Evolutionary conservation across 2,329 filamentous ascomycete genomes (phyloP), one percentile per base, ranked within the genome.

Genomic region (Xylaria sp.): DNA sequence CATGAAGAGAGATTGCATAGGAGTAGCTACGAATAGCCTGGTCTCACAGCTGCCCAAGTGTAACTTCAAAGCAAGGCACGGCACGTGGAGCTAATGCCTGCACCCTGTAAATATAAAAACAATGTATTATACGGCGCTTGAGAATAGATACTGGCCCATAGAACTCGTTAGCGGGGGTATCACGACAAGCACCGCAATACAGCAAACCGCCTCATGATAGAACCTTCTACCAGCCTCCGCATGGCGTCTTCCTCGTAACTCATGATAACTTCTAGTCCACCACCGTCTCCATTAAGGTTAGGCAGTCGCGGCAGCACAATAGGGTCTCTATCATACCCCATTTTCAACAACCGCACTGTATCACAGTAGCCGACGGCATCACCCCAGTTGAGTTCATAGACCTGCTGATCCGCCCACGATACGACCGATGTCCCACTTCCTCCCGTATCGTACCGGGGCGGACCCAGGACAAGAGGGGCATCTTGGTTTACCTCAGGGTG

Each of bases 321-420:
- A 1, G 71, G 71, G 15, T 69, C 67, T 38, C 71, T 65, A 51
- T 62, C 63, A 17, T 44, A 33, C 41, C 25, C 27, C 54, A 70
- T 49, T 56, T 65, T 67, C 8, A 67, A 54, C 31, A 73, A 38
- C 40, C 71, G 66, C 33, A 73, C 71, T 1, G 70, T 60, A 11
- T 73, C 73, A 49, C 72, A 74, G 23, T 51, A 62, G 3, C 70
- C 71, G 1, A 71, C 11, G 0, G 25, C 38, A 3, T 54, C 43
- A 1, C 72, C 73, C 72, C 72, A 74, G 25, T 71, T 52, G 3
- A 74, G 63, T 41, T 67, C 67, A 35, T 70, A 72, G 15, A 64
- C 56, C 3, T 53, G 58, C 46, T 74, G 60, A 27, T 71, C 69
- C 0, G 73, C 73, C 72, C 73, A 74, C 8, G 72, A 74, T n/a